Conservation (phyloP, 306 rosid genomes). For the Cicer bijugum region DNA sequence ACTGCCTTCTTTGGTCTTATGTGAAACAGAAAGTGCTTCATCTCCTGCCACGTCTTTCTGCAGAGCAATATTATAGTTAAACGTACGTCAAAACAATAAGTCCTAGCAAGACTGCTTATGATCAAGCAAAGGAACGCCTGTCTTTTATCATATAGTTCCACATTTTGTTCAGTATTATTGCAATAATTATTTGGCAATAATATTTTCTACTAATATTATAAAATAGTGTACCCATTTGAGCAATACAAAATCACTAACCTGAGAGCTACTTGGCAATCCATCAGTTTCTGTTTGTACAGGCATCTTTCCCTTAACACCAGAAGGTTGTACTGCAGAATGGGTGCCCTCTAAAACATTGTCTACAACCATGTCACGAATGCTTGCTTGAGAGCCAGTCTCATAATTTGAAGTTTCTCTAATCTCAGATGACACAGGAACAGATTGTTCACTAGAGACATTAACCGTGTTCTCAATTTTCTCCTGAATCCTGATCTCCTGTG, state of each 20-base stretch:
- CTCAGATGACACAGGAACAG: conserved; percentile 48
- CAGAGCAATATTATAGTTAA: conserved; percentile 42
- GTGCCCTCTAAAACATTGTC: conserved; percentile 43
- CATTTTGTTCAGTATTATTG: conserved; percentile 45
- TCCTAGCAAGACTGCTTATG: conserved; percentile 28
- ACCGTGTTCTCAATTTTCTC: conserved; percentile 45
- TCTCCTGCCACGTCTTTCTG: conserved; percentile 51
- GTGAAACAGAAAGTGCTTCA: conserved; percentile 42
- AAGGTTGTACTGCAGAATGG: conserved; percentile 39
- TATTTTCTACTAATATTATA: conserved; percentile 31
- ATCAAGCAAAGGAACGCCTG: conserved; percentile 43
- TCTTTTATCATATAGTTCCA: conserved; percentile 35
- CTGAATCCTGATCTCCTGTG: conserved; percentile 47
- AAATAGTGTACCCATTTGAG: conserved; percentile 10
- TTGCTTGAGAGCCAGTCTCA: conserved; percentile 52
- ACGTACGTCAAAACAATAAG: conserved; percentile 34
- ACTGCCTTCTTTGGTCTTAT: conserved; percentile 41
- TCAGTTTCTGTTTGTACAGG: conserved; percentile 44
- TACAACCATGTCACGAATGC: conserved; percentile 37
- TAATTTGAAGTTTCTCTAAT: conserved; percentile 34
- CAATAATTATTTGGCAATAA: conserved; percentile 39
- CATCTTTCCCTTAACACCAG: conserved; percentile 39
- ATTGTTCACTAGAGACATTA: conserved; percentile 38
- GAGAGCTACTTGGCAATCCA: conserved; percentile 51
- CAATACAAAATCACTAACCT: conserved; percentile 44